A percentile compares a stretch with the other conserved stretches of the same genome.
These are phyloP conservation scores for Aspergillus sp. DNA, from an alignment of 2,329 filamentous ascomycete species.

Conservation along the genomic window DNA sequence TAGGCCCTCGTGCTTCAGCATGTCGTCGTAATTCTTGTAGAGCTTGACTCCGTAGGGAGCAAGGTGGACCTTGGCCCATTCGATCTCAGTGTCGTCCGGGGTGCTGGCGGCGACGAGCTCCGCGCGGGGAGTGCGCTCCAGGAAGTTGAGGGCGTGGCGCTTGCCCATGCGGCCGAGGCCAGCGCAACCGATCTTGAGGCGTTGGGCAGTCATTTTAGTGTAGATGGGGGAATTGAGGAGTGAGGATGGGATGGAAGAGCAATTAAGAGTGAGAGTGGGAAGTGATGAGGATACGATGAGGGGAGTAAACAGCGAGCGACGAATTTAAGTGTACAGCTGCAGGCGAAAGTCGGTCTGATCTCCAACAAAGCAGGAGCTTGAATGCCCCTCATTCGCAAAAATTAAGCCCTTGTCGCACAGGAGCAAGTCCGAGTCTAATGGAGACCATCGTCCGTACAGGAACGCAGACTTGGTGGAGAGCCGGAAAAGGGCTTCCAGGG, in stretches of 20 bases:
- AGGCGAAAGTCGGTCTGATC: constrained; percentile 13
- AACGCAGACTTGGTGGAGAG: neutral
- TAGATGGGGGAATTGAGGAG: neutral
- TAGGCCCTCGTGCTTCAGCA: constrained; percentile 56
- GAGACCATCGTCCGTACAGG: neutral
- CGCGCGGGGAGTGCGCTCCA: constrained; percentile 49
- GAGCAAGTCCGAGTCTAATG: constrained; percentile 4
- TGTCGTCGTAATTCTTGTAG: constrained; percentile 57
- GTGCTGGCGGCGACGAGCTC: constrained; percentile 52
- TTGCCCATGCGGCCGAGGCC: constrained; percentile 54
- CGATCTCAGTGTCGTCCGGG: constrained; percentile 46
- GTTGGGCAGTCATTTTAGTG: constrained; percentile 27
- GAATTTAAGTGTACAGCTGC: constrained; percentile 9
- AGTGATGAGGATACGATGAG: neutral
- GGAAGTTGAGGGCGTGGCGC: constrained; percentile 51
- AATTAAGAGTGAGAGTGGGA: neutral
- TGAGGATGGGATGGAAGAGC: neutral
- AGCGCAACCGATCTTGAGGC: constrained; percentile 48
- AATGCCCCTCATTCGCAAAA: neutral
- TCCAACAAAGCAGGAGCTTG: neutral
- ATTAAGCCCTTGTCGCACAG: neutral
- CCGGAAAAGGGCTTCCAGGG: constrained; percentile 18
- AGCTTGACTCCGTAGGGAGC: constrained; percentile 53
- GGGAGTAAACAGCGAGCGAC: neutral
- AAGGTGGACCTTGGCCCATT: constrained; percentile 54